Base-by-base conservation (phyloP, 129 eudicot species). In the Oenanthe sinensis region DNA sequence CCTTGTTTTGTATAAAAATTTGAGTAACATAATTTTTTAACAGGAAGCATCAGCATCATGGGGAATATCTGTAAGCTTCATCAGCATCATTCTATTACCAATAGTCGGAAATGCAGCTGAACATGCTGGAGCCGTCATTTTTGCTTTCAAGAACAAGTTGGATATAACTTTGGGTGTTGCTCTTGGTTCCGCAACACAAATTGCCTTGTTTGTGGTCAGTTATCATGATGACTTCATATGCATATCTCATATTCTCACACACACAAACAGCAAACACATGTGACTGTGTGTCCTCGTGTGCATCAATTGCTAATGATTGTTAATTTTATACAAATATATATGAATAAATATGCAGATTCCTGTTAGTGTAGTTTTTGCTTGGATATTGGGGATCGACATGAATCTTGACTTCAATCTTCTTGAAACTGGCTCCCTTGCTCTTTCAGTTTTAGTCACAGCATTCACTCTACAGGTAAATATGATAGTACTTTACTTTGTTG, bases 51-150 rank as follows among this genome's bases (percentile, higher is more conserved):
- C 98, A 2, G 84, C 86, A 68, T 83, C 97, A 26, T 93, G 98
- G 98, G 97, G 96, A 13, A 47, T 93, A 20, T 88, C 97, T 22
- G 91, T 93, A 26, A 83, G 93, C 79, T 93, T 93, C 84, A 91
- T 93, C 24, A 91, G 98, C 82, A 88, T 93, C 50, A 91, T 93
- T 36, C 75, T 93, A 75, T 87, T 93, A 48, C 98, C 98, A 40
- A 89, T 91, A 39, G 93, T 91, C 44, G 98, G 98, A 79, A 93
- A 93, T 82, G 98, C 98, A 79, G 97, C 96, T 8, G 98, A 93
- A 85, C 98, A 93, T 83, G 98, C 98, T 14, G 98, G 96, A 73
- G 97, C 98, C 11, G 63, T 93, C 80, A 89, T 93, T 65, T 93
- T 93, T 80, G 98, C 97, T 71, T 91, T 91, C 82, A 93, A 87